Evolutionary conservation across 2,329 filamentous ascomycete genomes (phyloP).

Genomic region (Aspergillus aculeatinus): DNA sequence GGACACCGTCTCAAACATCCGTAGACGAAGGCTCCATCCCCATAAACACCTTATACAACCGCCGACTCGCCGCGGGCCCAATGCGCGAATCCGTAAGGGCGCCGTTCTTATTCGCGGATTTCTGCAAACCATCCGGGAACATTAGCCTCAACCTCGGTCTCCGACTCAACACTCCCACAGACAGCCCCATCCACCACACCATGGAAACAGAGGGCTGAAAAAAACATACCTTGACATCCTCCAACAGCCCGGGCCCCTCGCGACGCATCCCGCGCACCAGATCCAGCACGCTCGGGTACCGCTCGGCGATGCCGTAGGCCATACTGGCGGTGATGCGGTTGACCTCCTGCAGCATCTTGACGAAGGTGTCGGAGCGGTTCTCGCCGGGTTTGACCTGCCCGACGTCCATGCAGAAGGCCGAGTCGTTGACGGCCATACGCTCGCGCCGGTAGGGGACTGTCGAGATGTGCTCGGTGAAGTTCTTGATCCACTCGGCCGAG

Average conservation of each 20-base stretch:
- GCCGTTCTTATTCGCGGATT: slow-evolving; percentile 51
- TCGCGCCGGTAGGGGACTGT: slow-evolving; percentile 67
- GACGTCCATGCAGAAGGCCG: slow-evolving; percentile 72
- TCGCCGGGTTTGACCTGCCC: slow-evolving; percentile 74
- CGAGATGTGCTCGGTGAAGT: slow-evolving; percentile 76
- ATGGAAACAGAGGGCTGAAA: too few species aligned
- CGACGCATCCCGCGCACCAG: slow-evolving; percentile 60
- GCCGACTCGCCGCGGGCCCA: slow-evolving; percentile 49
- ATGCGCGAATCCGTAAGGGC: slow-evolving; percentile 46
- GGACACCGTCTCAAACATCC: slow-evolving; percentile 33
- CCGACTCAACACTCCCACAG: too few species aligned
- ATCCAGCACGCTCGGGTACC: slow-evolving; percentile 59
- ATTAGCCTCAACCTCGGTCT: too few species aligned
- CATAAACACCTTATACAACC: slow-evolving; percentile 52
- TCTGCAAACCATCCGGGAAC: slow-evolving; percentile 20
- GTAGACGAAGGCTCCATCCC: slow-evolving; percentile 46
- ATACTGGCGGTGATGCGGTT: slow-evolving; percentile 69
- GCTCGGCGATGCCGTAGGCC: slow-evolving; percentile 65
- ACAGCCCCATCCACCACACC: too few species aligned
- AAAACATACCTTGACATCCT: slow-evolving; percentile 52
- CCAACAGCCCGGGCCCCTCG: slow-evolving; percentile 61
- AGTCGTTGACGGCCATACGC: slow-evolving; percentile 49
- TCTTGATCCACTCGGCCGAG: slow-evolving; percentile 69
- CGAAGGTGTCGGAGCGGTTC: slow-evolving; percentile 64
- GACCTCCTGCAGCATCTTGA: slow-evolving; percentile 75